These are phyloP conservation scores for Clitopilus passeckerianus DNA, from an alignment of 768 basidiomycete species.

Conservation along the genomic window DNA sequence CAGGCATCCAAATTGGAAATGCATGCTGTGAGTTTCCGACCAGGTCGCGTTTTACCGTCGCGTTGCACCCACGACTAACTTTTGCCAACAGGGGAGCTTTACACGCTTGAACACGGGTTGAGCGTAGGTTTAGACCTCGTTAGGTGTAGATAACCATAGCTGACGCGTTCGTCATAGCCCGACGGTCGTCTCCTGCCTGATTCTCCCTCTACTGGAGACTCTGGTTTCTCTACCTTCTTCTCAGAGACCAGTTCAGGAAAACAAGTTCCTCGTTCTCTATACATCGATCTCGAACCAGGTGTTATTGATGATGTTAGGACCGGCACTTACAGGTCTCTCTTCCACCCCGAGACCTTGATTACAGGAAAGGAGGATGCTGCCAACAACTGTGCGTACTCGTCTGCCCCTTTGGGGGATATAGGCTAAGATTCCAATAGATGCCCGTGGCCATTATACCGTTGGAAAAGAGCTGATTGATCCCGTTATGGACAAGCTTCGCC, in stretches of 20 bases:
- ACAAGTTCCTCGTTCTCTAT: constrained; percentile 95
- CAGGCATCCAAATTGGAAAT: constrained; percentile 96
- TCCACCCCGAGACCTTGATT: constrained; percentile 98
- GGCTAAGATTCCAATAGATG: too few species aligned
- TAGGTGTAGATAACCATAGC: constrained; percentile 6
- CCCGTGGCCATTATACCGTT: constrained; percentile 98
- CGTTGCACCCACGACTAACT: constrained; percentile 28
- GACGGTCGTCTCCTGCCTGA: constrained; percentile 87
- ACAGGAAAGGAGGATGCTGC: constrained; percentile 99
- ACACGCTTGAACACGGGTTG: constrained; percentile 97
- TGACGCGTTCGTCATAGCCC: constrained; percentile 49
- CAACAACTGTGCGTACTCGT: constrained; percentile 77
- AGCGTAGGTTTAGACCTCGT: constrained; percentile 57
- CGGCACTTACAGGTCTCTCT: constrained; percentile 93
- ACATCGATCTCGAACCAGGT: constrained; percentile 96
- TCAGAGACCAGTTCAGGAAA: constrained; percentile 96
- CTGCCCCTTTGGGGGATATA: too few species aligned
- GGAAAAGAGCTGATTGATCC: constrained; percentile 98
- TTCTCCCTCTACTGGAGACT: constrained; percentile 70
- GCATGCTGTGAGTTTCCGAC: constrained; percentile 81
- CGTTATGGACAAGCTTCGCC: constrained; percentile 96
- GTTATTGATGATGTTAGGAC: constrained; percentile 97
- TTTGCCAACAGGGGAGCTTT: constrained; percentile 82
- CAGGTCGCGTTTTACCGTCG: constrained; percentile 9
- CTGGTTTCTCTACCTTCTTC: constrained; percentile 99